Percentiles rank a stretch among this genome's conserved stretches.
Evolutionary conservation across 2,329 filamentous ascomycete genomes (phyloP).

Genomic region (Ceratocystis variospora): DNA sequence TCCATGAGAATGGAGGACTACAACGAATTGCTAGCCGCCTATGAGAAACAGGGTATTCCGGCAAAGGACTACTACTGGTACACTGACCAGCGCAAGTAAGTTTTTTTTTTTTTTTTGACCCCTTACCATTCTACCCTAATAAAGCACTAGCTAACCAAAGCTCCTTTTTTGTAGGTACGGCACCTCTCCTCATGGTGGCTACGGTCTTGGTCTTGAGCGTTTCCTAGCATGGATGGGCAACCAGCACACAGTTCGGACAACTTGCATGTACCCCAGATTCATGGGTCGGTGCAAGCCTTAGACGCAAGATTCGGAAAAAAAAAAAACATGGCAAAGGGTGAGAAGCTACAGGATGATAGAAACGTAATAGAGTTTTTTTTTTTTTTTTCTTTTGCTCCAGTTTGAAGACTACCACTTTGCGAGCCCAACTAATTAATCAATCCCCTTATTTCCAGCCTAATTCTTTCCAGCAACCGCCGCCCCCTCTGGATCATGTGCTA

Average conservation of each 20-base stretch:
- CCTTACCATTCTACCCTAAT: background rate
- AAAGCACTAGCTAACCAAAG: slow-evolving; percentile 14
- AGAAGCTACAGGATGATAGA: background rate
- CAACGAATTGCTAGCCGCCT: slow-evolving; percentile 78
- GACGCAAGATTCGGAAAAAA: slow-evolving; percentile 19
- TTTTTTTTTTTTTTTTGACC: slow-evolving; percentile 23
- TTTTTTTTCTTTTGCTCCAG: slow-evolving; percentile 21
- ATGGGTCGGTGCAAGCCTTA: slow-evolving; percentile 70
- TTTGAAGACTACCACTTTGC: too few relatives aligned
- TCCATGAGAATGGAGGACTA: slow-evolving; percentile 92
- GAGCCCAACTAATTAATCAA: background rate
- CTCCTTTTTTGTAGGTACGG: slow-evolving; percentile 51
- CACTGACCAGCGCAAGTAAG: slow-evolving; percentile 87
- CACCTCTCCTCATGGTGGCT: slow-evolving; percentile 80
- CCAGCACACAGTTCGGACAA: slow-evolving; percentile 50
- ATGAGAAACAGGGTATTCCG: slow-evolving; percentile 73
- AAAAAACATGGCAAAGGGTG: background rate
- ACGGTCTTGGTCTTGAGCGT: slow-evolving; percentile 82
- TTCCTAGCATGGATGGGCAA: slow-evolving; percentile 50
- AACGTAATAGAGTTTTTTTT: slow-evolving; percentile 21
- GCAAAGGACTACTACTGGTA: slow-evolving; percentile 94
- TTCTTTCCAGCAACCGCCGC: slow-evolving; percentile 20
- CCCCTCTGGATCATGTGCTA: slow-evolving; percentile 32
- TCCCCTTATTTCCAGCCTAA: background rate
- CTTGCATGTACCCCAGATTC: slow-evolving; percentile 66